These are phyloP conservation scores for Thinopyrum obtusiflorum DNA, from an alignment of 202 grass and related monocot species.

Conservation along the genomic window DNA sequence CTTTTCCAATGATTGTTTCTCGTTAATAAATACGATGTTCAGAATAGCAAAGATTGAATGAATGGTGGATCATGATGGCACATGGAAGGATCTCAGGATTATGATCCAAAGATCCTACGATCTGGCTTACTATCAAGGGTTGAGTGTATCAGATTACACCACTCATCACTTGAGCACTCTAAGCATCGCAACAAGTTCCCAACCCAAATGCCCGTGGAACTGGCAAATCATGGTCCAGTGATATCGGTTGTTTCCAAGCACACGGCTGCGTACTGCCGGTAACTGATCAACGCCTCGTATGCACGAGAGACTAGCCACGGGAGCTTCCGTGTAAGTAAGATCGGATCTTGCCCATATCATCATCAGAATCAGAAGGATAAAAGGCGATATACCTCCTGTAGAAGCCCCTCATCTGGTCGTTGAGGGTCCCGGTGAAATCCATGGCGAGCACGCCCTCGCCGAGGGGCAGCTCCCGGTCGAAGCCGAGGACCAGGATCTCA, in stretches of 20 bases:
- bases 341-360: not conserved
- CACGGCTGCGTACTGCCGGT: not conserved
- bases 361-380: not conserved
- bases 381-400: constrained; percentile 53
- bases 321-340: not conserved
- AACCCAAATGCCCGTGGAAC: not conserved
- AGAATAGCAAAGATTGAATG: not conserved
- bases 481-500: constrained; percentile 65
- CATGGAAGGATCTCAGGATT: not conserved
- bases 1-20: not conserved
- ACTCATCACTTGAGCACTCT: not conserved
- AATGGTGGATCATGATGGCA: not conserved
- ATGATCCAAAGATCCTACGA: not conserved
- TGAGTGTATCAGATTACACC: not conserved
- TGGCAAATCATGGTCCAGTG: not conserved
- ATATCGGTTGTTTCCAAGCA: not conserved
- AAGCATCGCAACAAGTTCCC: not conserved
- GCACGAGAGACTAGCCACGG: not conserved
- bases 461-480: constrained; percentile 42
- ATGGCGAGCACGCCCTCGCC: constrained; percentile 60
- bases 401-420: constrained; percentile 84
- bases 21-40: not conserved
- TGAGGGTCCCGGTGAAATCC: constrained; percentile 59
- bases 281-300: not conserved
- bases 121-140: not conserved